Base-by-base conservation (phyloP, 495 filamentous ascomycete genomes). In the Collariella sp. region DNA sequence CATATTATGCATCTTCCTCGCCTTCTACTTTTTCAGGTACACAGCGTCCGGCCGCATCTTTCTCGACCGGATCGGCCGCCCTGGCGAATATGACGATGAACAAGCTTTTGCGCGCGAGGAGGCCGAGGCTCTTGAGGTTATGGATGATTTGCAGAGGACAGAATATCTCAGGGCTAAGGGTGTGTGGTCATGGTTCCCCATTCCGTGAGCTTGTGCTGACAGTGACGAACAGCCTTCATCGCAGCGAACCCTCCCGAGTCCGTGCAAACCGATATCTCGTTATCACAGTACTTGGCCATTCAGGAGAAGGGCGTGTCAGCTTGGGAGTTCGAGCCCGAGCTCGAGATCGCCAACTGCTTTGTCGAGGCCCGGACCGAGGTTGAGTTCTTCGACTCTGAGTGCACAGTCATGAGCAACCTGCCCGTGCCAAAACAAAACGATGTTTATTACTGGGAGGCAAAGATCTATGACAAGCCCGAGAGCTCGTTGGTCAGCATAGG, bases 391-490 rank as follows among this genome's bases (percentile, higher is more conserved):
- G 93, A 98, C 68, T 89, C 88, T 11, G 94, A 93, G 67, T 97
- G 93, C 71, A 95, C 89, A 65, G 94, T 97, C 45, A 88, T 96
- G 76, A 95, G 86, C 68, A 98, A 98, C 60, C 72, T 98, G 36
- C 93, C 93, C 0, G 85, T 98, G 34, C 93, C 93, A 20, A 98
- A 98, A 67, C 93, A 98, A 65, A 97, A 98, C 62, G 93, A 98
- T 66, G 91, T 96, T 13, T 97, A 97, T 64, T 98, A 98, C 68
- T 98, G 93, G 93, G 93, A 98, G 65, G 88, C 93, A 13, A 98
- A 98, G 71, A 84, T 98, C 38, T 97, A 93, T 70, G 94, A 97
- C 50, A 96, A 97, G 70, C 91, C 93, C 3, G 93, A 96, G 34
- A 78, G 75, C 15, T 89, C 91, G 0, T 70, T 87, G 54, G 76